phyloP scores from a whole-genome alignment of 129 eudicot species.

The Flaveria sonorensis region DNA sequence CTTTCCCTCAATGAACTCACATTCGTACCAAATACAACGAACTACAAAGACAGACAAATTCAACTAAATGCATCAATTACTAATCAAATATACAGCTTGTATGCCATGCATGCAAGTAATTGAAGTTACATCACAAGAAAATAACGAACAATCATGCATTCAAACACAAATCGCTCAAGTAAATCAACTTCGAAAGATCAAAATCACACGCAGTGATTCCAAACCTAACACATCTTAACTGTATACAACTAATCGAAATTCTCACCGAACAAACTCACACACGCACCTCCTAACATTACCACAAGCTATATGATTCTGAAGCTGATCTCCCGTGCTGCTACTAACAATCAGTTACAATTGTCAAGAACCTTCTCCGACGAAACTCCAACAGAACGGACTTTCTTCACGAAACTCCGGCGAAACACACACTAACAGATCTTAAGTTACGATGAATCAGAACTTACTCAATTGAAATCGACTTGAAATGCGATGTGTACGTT shows the following conservation, averaged over 20 bases:
- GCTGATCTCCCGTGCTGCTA: not conserved
- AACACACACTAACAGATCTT: slow-evolving; percentile 9
- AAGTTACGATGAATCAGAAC: slow-evolving; percentile 19
- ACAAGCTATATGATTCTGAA: slow-evolving; percentile 10
- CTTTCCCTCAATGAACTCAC: not conserved
- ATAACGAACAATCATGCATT: not conserved
- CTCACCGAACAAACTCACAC: slow-evolving; percentile 7
- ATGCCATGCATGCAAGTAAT: slow-evolving; percentile 20
- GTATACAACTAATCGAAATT: not conserved
- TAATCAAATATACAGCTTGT: slow-evolving; percentile 2
- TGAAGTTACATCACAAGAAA: not conserved
- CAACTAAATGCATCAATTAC: slow-evolving; percentile 9
- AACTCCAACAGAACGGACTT: not conserved
- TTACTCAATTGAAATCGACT: slow-evolving; percentile 9
- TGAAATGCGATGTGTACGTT: not conserved
- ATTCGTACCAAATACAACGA: not conserved
- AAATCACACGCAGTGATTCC: slow-evolving; percentile 3
- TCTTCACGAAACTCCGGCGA: slow-evolving; percentile 17
- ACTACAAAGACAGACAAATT: not conserved
- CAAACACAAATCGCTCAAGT: not conserved
- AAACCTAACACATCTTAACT: not conserved
- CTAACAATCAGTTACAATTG: not conserved
- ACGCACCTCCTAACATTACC: slow-evolving; percentile 17
- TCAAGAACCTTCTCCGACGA: slow-evolving; percentile 8
- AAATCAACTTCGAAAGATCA: not conserved